A percentile compares a stretch with the other conserved stretches of the same genome.
phyloP scores from a whole-genome alignment of 805 yeast species.

The Candida argentea region DNA sequence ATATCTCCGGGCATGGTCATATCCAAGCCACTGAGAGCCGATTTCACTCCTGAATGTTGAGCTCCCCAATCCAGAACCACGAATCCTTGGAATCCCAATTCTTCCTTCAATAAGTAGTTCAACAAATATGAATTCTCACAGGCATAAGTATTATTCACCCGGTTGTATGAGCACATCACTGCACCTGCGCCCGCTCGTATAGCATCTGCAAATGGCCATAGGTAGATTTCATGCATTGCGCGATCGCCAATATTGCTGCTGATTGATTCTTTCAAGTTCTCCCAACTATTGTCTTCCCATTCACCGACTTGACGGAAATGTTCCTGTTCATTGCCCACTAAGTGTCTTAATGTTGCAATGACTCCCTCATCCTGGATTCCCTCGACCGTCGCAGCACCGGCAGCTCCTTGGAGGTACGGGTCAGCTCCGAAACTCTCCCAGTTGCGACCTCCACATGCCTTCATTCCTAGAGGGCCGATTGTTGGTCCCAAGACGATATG shows the following conservation, averaged over 20 bases:
- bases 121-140: constrained; percentile 50
- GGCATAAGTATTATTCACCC: constrained; percentile 45
- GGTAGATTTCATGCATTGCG: constrained; percentile 49
- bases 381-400: constrained; percentile 40
- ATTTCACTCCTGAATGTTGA: constrained; percentile 45
- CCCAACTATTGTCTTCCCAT: constrained; percentile 38
- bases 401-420: constrained; percentile 49
- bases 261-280: constrained; percentile 29
- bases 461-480: constrained; percentile 50
- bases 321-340: constrained; percentile 56
- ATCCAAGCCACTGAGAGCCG: constrained; percentile 51
- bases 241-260: constrained; percentile 50
- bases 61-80: constrained; percentile 66
- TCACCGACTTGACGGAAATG: constrained; percentile 45
- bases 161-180: constrained; percentile 53
- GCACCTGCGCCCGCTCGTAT: constrained; percentile 51
- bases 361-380: constrained; percentile 54
- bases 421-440: constrained; percentile 60
- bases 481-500: constrained; percentile 48
- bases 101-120: constrained; percentile 47
- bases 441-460: constrained; percentile 55
- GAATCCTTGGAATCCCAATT: constrained; percentile 57
- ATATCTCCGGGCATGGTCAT: constrained; percentile 58
- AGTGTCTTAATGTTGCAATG: constrained; percentile 46
- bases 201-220: constrained; percentile 62